Conservation (phyloP, 139 green algal species). For the Chlamydomonas sp. region DNA sequence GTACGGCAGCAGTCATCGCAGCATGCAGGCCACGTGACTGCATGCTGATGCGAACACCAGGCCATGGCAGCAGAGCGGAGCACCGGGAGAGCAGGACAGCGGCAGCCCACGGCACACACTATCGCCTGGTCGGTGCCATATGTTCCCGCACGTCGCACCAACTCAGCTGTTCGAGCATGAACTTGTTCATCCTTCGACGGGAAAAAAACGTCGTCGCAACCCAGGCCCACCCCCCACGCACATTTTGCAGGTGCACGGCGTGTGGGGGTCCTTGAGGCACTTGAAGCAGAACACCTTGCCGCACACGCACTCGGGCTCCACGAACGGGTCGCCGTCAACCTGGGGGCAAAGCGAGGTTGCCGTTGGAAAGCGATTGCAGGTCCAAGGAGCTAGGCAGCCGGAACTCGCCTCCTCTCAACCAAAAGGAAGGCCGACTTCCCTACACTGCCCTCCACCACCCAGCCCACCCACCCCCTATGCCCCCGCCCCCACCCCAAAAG, state of each 20-base stretch:
- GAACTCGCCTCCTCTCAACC: too few relatives aligned
- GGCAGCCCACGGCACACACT: too few relatives aligned
- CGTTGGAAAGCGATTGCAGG: neutral
- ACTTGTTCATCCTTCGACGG: too few relatives aligned
- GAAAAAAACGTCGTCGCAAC: too few relatives aligned
- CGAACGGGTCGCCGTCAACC: conserved; percentile 76
- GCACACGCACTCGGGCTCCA: conserved; percentile 84
- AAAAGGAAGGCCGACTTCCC: neutral
- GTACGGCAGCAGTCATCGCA: too few relatives aligned
- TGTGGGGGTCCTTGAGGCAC: conserved; percentile 82
- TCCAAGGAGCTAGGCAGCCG: neutral
- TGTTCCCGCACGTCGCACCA: too few relatives aligned
- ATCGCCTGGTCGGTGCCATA: too few relatives aligned
- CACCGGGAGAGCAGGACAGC: too few relatives aligned
- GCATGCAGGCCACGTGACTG: too few relatives aligned
- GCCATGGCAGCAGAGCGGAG: too few relatives aligned
- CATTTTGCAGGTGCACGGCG: conserved; percentile 90
- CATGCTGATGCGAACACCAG: too few relatives aligned
- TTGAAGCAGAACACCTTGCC: conserved; percentile 89
- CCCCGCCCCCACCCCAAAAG: too few relatives aligned
- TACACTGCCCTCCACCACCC: neutral
- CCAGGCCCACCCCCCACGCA: conserved; percentile 27
- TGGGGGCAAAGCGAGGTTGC: conserved; percentile 6
- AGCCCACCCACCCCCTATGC: neutral
- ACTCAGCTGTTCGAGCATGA: neutral